Evolutionary conservation across 2,329 filamentous ascomycete genomes (phyloP).

Genomic region (Blastomyces silverae): DNA sequence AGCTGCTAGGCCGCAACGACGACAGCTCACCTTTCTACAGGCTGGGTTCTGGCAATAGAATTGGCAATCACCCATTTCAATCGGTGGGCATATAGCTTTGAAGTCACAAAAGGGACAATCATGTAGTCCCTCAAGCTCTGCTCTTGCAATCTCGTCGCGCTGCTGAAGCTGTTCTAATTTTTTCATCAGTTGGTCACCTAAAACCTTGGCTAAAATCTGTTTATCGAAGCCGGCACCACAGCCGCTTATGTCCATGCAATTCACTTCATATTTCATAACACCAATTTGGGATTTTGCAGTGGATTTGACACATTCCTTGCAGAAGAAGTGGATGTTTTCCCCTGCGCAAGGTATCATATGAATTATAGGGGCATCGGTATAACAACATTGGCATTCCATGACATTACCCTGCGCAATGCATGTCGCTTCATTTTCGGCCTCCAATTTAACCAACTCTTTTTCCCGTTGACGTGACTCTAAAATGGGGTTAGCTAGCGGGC

Average conservation of each 20-base stretch:
- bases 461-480: slow-evolving; percentile 19
- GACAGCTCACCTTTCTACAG: slow-evolving; percentile 59
- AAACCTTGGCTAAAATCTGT: slow-evolving; percentile 50
- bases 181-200: slow-evolving; percentile 52
- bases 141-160: slow-evolving; percentile 60
- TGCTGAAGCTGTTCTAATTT: slow-evolving; percentile 67
- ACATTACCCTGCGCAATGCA: slow-evolving; percentile 47
- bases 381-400: slow-evolving; percentile 69
- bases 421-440: slow-evolving; percentile 34
- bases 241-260: slow-evolving; percentile 63
- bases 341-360: slow-evolving; percentile 62
- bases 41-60: slow-evolving; percentile 63
- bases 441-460: slow-evolving; percentile 26
- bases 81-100: slow-evolving; percentile 63
- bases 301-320: slow-evolving; percentile 56
- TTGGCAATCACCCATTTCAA: slow-evolving; percentile 58
- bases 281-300: slow-evolving; percentile 65
- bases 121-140: slow-evolving; percentile 63
- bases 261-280: slow-evolving; percentile 58
- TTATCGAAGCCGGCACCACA: slow-evolving; percentile 58
- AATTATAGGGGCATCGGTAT: slow-evolving; percentile 57
- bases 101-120: slow-evolving; percentile 78
- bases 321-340: slow-evolving; percentile 59
- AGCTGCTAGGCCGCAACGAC: slow-evolving; percentile 59
- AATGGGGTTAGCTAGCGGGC: slow-evolving; percentile 24